Conservation (phyloP, 2,329 filamentous ascomycete genomes). For the Aspergillus ibericus region DNA sequence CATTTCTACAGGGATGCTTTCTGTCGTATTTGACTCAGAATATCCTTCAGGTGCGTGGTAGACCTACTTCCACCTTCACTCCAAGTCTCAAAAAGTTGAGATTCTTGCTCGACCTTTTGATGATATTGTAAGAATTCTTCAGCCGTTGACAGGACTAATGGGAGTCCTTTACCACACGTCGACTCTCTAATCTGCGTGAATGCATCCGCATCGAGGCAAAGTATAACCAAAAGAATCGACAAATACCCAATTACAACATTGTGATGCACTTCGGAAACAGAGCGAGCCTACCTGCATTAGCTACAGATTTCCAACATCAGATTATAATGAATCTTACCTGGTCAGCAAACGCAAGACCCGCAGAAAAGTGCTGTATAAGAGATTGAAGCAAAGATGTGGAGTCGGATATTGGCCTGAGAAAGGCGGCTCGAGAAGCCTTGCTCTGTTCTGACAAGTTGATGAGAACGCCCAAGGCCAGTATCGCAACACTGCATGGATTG, state of each 20-base stretch:
- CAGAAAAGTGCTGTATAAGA: conserved; percentile 66
- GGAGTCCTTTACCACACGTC: conserved; percentile 51
- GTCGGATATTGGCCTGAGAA: conserved; percentile 43
- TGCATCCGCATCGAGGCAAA: conserved; percentile 61
- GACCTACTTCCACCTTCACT: conserved; percentile 54
- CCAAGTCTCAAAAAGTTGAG: conserved; percentile 43
- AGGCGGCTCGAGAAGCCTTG: conserved; percentile 56
- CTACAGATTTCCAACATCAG: neutral
- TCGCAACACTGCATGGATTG: conserved; percentile 66
- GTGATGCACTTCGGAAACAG: conserved; percentile 67
- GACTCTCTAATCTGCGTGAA: conserved; percentile 43
- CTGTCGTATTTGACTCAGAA: conserved; percentile 47
- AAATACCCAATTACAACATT: conserved; percentile 87
- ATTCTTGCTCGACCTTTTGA: conserved; percentile 56
- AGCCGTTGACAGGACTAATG: conserved; percentile 56
- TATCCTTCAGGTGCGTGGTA: conserved; percentile 54
- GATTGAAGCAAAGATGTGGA: conserved; percentile 53
- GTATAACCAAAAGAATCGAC: conserved; percentile 77
- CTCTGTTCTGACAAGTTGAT: conserved; percentile 87
- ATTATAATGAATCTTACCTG: conserved; percentile 57
- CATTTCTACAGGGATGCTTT: neutral
- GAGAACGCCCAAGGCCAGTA: conserved; percentile 76
- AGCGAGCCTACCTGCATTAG: conserved; percentile 47
- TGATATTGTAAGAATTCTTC: conserved; percentile 64
- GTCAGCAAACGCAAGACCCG: conserved; percentile 63